phyloP scores from a whole-genome alignment of 2,329 filamentous ascomycete genomes.

The Sporothrix variecibatus region DNA sequence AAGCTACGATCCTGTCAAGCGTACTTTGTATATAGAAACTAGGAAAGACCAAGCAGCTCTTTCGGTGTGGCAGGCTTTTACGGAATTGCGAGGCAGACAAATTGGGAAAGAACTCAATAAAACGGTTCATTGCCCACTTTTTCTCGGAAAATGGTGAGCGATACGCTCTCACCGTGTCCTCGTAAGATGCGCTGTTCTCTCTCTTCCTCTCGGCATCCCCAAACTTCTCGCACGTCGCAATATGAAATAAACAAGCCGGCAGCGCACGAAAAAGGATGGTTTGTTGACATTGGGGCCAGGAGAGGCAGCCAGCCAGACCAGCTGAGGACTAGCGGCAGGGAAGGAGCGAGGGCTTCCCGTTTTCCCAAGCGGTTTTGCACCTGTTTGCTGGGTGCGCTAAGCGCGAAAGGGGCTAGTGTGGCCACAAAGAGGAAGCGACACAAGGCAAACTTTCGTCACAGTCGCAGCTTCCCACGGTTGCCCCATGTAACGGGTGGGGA shows the following conservation, averaged over 20 bases:
- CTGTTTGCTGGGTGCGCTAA: slow-evolving; percentile 23
- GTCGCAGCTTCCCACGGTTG: slow-evolving; percentile 25
- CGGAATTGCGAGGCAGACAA: slow-evolving; percentile 6
- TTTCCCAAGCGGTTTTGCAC: slow-evolving; percentile 12
- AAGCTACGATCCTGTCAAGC: slow-evolving; percentile 1
- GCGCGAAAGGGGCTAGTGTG: slow-evolving; percentile 24
- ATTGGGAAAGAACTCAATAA: not conserved
- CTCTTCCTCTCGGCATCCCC: not conserved
- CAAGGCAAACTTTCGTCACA: slow-evolving; percentile 16
- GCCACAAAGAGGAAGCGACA: slow-evolving; percentile 6
- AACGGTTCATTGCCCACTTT: slow-evolving; percentile 13
- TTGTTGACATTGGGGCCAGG: slow-evolving; percentile 29
- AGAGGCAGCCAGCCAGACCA: slow-evolving; percentile 29
- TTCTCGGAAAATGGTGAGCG: not conserved
- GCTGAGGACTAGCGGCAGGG: slow-evolving; percentile 25
- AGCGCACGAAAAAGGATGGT: not conserved
- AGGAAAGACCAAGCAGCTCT: not conserved
- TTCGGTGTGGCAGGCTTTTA: not conserved
- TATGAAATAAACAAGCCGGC: slow-evolving; percentile 17
- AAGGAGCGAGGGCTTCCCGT: slow-evolving; percentile 18
- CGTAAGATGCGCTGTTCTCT: not conserved
- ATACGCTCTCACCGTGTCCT: not conserved
- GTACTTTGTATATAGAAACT: too few relatives aligned
- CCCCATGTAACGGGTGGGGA: slow-evolving; percentile 29
- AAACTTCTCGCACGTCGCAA: slow-evolving; percentile 16